A percentile compares a stretch with the other conserved stretches of the same genome.
Evolutionary conservation across 768 basidiomycete species (phyloP).

Genomic region (Lactarius akahatsu): DNA sequence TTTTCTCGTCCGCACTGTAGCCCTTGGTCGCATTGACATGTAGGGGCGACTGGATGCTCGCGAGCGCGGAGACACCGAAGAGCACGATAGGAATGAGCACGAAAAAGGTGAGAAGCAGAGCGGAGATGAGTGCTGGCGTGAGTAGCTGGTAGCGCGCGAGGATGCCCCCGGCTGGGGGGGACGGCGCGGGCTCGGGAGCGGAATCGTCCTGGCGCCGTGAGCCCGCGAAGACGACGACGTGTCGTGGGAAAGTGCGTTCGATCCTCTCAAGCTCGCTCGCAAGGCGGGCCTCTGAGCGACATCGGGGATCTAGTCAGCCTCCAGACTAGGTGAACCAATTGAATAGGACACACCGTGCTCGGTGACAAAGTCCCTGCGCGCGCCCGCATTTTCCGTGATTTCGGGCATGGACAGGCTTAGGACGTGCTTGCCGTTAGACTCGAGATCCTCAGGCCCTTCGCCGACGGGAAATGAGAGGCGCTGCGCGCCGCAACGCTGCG

Average conservation of each 20-base stretch:
- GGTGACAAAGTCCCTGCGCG: slow-evolving; percentile 49
- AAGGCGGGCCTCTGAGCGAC: slow-evolving; percentile 43
- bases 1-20: slow-evolving; percentile 68
- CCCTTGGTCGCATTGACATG: slow-evolving; percentile 63
- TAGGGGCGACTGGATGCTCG: slow-evolving; percentile 71
- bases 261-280: slow-evolving; percentile 50
- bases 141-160: slow-evolving; percentile 74
- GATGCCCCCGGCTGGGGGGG: slow-evolving; percentile 54
- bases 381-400: slow-evolving; percentile 41
- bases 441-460: slow-evolving; percentile 38
- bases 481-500: slow-evolving; percentile 54
- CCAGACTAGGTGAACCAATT: background rate
- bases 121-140: slow-evolving; percentile 69
- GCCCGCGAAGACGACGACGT: slow-evolving; percentile 68
- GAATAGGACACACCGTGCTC: slow-evolving; percentile 50
- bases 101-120: slow-evolving; percentile 64
- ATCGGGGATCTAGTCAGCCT: slow-evolving; percentile 22
- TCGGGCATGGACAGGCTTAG: slow-evolving; percentile 55
- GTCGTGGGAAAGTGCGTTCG: slow-evolving; percentile 50
- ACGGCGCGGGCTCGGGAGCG: slow-evolving; percentile 34
- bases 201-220: slow-evolving; percentile 45
- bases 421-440: slow-evolving; percentile 50
- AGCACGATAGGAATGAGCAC: slow-evolving; percentile 64
- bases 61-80: slow-evolving; percentile 62
- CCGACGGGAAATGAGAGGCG: slow-evolving; percentile 41